Percentiles rank a stretch among this genome's conserved stretches.
phyloP scores from a whole-genome alignment of 2,329 filamentous ascomycete genomes.

The Tympanopsis confertula region DNA sequence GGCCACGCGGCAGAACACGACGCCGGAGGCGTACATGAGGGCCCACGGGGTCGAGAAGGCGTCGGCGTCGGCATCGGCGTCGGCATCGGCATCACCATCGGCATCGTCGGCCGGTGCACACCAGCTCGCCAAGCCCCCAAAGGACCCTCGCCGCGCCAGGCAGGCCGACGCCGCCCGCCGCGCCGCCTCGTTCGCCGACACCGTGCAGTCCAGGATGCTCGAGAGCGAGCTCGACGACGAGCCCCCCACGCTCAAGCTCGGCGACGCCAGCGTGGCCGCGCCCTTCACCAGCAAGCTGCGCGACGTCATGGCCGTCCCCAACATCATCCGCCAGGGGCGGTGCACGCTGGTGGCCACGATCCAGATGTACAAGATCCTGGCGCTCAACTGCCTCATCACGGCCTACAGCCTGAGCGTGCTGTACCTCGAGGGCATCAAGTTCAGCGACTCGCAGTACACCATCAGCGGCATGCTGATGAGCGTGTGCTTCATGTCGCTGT shows the following conservation, averaged over 20 bases:
- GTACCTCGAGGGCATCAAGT: constrained; percentile 97
- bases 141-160: constrained; percentile 41
- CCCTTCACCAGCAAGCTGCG: constrained; percentile 96
- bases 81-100: constrained; percentile 40
- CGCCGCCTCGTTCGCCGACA: constrained; percentile 71
- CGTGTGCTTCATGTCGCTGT: constrained; percentile 96
- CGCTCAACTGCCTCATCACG: constrained; percentile 92
- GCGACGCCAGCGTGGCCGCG: constrained; percentile 91
- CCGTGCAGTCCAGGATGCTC: constrained; percentile 77
- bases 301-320: constrained; percentile 92
- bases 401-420: constrained; percentile 96
- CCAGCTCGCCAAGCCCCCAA: constrained; percentile 35
- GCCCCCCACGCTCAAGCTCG: constrained; percentile 89
- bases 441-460: constrained; percentile 93
- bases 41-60: constrained; percentile 32
- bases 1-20: constrained; percentile 64
- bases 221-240: constrained; percentile 80
- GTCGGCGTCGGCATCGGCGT: neutral
- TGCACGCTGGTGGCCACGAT: constrained; percentile 97
- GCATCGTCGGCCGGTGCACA: constrained; percentile 55
- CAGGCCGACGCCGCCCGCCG: constrained; percentile 58
- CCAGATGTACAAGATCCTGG: constrained; percentile 99
- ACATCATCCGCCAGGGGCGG: constrained; percentile 94
- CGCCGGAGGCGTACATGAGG: constrained; percentile 43
- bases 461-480: constrained; percentile 99